These are phyloP conservation scores for Xylariaceae sp. DNA, from an alignment of 2,329 filamentous ascomycete genomes.

Conservation along the genomic window DNA sequence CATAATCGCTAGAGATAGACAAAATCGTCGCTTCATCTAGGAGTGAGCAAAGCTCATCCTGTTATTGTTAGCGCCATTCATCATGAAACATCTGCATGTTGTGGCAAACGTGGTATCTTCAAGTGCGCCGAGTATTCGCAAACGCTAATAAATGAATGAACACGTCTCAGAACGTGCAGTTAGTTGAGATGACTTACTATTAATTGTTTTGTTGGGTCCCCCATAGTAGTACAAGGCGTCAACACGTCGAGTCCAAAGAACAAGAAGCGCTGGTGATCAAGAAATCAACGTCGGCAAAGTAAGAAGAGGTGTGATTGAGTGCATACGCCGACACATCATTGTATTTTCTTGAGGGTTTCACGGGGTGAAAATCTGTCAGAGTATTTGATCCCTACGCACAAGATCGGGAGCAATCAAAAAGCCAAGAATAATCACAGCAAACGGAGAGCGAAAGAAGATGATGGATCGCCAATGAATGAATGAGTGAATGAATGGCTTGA, in stretches of 20 bases:
- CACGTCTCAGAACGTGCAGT: not conserved
- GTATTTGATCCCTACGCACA: not conserved
- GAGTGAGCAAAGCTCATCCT: conserved; percentile 76
- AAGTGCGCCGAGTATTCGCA: no score
- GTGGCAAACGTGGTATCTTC: not conserved
- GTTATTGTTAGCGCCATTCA: conserved; percentile 3
- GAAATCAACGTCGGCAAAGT: conserved; percentile 17
- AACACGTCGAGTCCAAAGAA: not conserved
- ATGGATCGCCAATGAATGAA: not conserved
- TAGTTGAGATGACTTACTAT: conserved; percentile 26
- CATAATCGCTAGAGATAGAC: conserved; percentile 77
- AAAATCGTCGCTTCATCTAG: conserved; percentile 80
- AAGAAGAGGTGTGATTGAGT: conserved; percentile 3
- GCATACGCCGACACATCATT: conserved; percentile 21
- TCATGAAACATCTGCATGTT: not conserved
- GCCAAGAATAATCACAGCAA: conserved; percentile 1
- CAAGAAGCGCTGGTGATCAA: conserved; percentile 1
- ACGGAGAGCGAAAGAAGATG: not conserved
- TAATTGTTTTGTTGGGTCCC: conserved; percentile 26
- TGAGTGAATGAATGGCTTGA: not conserved
- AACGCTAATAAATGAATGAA: no score
- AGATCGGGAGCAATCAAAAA: not conserved
- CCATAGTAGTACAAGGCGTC: conserved; percentile 26
- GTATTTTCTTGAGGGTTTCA: not conserved
- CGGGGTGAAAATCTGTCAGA: not conserved